Percentiles rank a stretch among this genome's conserved stretches.
Conservation (phyloP, 2,329 filamentous ascomycete genomes). For the Fusarium equiseti region DNA sequence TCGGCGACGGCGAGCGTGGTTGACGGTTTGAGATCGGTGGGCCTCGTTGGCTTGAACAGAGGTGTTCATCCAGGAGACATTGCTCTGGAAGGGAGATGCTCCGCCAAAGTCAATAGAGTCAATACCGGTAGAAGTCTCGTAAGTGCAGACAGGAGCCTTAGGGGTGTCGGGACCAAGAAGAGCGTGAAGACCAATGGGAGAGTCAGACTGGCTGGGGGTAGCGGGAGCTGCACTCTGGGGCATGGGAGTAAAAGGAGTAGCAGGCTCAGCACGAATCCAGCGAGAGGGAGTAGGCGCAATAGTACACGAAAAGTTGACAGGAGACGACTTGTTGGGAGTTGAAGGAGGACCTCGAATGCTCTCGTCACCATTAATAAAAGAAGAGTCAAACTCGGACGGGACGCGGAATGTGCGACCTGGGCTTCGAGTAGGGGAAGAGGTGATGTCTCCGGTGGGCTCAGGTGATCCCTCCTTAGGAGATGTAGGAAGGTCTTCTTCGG, state of each 20-base stretch:
- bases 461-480: not conserved
- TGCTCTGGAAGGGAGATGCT: constrained; percentile 47
- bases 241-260: constrained; percentile 43
- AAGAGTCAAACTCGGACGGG: constrained; percentile 37
- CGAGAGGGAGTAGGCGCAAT: constrained; percentile 49
- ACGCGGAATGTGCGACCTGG: constrained; percentile 38
- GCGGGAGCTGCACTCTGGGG: constrained; percentile 1
- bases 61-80: constrained; percentile 47
- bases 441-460: not conserved
- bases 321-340: constrained; percentile 34
- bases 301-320: constrained; percentile 41
- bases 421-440: constrained; percentile 18
- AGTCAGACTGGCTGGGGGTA: constrained; percentile 20
- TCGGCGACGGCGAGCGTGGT: constrained; percentile 47
- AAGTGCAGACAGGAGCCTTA: constrained; percentile 16
- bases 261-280: constrained; percentile 42
- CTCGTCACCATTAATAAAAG: constrained; percentile 19
- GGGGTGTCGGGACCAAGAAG: constrained; percentile 38
- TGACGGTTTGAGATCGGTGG: constrained; percentile 42
- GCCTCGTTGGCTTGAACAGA: constrained; percentile 37
- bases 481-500: not conserved
- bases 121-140: constrained; percentile 14
- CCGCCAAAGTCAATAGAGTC: constrained; percentile 48
- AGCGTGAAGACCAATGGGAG: constrained; percentile 39
- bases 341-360: constrained; percentile 10